Base-by-base conservation (phyloP, 2,329 filamentous ascomycete species). In the Ophiostoma australiae region DNA sequence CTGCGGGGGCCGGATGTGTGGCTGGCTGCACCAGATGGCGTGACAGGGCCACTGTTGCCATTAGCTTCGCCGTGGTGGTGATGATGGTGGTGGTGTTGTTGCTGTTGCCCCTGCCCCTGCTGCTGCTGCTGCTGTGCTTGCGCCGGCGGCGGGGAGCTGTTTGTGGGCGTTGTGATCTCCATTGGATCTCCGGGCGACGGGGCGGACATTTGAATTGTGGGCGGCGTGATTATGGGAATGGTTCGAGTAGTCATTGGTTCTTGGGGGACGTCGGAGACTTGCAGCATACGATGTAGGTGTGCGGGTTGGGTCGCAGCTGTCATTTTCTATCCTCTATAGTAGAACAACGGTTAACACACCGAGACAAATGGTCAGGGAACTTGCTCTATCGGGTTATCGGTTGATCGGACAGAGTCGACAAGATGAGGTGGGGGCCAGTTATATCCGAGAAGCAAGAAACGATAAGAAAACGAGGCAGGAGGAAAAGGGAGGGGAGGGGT, bases 181-280 rank as follows among this genome's bases (percentile, higher is more conserved):
- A 89, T 89, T 72, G 86, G 85, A 71, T 87, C 85, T 74, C 83
- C 85, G 39, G 84, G 84, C 68, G 84, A 84, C 27, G 86, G 84
- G 70, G 85, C 83, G 74, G 87, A 87, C 80, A 85, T 87, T 78
- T 86, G 84, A 77, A 87, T 85, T 72, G 82, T 85, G 52, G 86
- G 84, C 71, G 83, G 84, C 71, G 83, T 83, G 73, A 85, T 81
- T 74, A 88, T 86, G 70, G 87, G 86, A 67, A 89, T 80, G 66
- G 87, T 86, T 77, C 85, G 84, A 75, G 82, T 79, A 76, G 82
- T 81, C 80, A 83, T 83, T 78, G 80, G 80, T 72, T 85, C 80
- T 71, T 82, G 79, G 72, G 77, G 79, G 73, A 80, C 78, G 71
- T 82, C 79, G 73, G 77, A 79, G 74, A 80, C 78, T 72, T 82